phyloP scores from a whole-genome alignment of 768 basidiomycete species.

The Lactarius vividus region DNA sequence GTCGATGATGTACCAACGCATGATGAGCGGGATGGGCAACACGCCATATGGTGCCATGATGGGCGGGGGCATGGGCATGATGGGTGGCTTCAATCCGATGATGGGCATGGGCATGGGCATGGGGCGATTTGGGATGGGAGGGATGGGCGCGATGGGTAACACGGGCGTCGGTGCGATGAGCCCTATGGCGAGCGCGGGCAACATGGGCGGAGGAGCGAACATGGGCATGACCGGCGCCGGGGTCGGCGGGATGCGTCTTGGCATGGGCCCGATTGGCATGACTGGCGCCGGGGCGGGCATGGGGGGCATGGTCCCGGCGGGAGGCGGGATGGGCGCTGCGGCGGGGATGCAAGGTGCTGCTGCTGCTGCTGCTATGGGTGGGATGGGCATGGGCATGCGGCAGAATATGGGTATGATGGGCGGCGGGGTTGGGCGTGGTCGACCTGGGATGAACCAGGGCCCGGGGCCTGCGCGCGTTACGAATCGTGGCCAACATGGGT shows the following conservation, averaged over 20 bases:
- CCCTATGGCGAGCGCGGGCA: constrained; percentile 26
- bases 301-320: constrained; percentile 32
- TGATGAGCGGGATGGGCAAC: constrained; percentile 82
- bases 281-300: constrained; percentile 9
- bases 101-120: constrained; percentile 38
- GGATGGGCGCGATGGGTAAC: constrained; percentile 47
- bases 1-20: constrained; percentile 77
- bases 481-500: constrained; percentile 75
- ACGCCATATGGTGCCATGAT: constrained; percentile 39
- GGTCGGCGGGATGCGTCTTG: constrained; percentile 34
- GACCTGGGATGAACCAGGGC: constrained; percentile 52
- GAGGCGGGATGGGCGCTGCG: constrained; percentile 29
- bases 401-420: constrained; percentile 31
- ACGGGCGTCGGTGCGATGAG: constrained; percentile 57
- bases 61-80: constrained; percentile 37
- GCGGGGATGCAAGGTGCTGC: constrained; percentile 5
- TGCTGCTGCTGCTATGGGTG: constrained; percentile 28
- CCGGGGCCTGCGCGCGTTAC: constrained; percentile 49
- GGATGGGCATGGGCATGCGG: constrained; percentile 39
- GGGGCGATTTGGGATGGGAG: constrained; percentile 32
- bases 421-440: constrained; percentile 55
- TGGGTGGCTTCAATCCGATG: constrained; percentile 27
- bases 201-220: constrained; percentile 35
- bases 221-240: constrained; percentile 40
- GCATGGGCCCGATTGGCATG: constrained; percentile 30